Percentiles rank a stretch among this genome's conserved stretches.
These are phyloP conservation scores for Lolium multiflorum DNA, from an alignment of 176 grass and related monocot genomes.

Conservation along the genomic window DNA sequence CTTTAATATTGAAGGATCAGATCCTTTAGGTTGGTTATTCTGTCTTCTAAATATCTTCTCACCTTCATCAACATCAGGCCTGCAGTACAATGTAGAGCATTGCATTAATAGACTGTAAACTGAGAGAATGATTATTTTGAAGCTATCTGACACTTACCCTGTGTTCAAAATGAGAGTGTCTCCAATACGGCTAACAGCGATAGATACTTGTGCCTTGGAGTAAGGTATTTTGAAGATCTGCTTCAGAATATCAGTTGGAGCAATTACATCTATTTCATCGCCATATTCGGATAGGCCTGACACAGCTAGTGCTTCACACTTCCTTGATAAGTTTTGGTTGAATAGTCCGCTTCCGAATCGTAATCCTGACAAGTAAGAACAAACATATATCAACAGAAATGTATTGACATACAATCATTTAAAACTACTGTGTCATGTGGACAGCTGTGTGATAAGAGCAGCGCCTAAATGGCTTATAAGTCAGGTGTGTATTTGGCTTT, in stretches of 20 bases:
- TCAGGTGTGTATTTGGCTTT: background rate
- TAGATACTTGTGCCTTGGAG: constrained; percentile 92
- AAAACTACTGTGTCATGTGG: background rate
- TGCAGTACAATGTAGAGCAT: constrained; percentile 42
- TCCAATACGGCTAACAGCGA: constrained; percentile 93
- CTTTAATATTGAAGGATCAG: constrained; percentile 90
- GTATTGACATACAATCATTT: constrained; percentile 5
- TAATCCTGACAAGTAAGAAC: constrained; percentile 60
- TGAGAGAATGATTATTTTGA: background rate
- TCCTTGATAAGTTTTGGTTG: constrained; percentile 94
- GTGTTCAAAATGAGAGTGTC: constrained; percentile 93
- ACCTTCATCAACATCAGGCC: constrained; percentile 96
- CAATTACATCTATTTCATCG: constrained; percentile 93
- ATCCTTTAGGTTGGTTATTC: constrained; percentile 75
- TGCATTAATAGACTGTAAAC: constrained; percentile 26
- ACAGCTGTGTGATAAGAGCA: background rate
- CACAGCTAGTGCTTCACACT: constrained; percentile 94
- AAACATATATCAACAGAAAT: constrained; percentile 35
- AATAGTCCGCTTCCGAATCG: constrained; percentile 58
- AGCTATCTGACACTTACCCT: constrained; percentile 59
- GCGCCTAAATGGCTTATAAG: background rate
- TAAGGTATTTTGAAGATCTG: constrained; percentile 99
- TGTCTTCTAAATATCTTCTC: constrained; percentile 96
- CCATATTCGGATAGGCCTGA: constrained; percentile 88
- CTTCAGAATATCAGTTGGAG: constrained; percentile 92